A percentile compares a stretch with the other conserved stretches of the same genome.
These are phyloP conservation scores for Phytopythium boreale DNA, from an alignment of 352 stramenopile species.

Conservation along the genomic window DNA sequence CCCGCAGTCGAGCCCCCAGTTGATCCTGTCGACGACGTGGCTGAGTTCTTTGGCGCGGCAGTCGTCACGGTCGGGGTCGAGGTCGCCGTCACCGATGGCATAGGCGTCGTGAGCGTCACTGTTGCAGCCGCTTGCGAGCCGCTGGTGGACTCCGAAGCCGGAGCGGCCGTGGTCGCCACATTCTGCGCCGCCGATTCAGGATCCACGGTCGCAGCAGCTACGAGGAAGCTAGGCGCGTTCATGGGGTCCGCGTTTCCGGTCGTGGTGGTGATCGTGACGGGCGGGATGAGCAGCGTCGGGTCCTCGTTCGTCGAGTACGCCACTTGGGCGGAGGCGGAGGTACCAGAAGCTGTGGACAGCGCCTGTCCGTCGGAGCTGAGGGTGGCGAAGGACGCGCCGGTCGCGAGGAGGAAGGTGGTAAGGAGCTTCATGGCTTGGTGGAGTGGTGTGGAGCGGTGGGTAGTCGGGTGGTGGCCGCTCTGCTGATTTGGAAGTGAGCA, in stretches of 20 bases:
- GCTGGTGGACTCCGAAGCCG: neutral
- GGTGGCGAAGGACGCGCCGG: neutral
- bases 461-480: conserved; percentile 3
- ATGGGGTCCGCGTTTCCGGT: too few species aligned
- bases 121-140: neutral
- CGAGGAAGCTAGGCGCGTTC: neutral
- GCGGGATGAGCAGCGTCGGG: too few species aligned
- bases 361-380: neutral
- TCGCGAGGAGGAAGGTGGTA: neutral
- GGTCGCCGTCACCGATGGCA: neutral
- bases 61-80: neutral
- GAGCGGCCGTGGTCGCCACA: neutral
- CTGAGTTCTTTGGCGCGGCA: neutral
- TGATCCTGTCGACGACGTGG: neutral
- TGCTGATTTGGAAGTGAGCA: conserved; percentile 3
- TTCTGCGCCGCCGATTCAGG: neutral
- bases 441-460: neutral
- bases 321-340: too few species aligned
- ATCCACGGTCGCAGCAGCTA: neutral
- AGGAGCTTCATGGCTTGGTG: conserved; percentile 6
- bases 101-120: neutral
- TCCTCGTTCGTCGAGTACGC: too few species aligned
- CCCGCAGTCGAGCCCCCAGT: neutral
- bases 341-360: too few species aligned
- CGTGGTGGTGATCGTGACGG: too few species aligned